phyloP scores from a whole-genome alignment of 805 yeast species.

The Candida tibetensis region DNA sequence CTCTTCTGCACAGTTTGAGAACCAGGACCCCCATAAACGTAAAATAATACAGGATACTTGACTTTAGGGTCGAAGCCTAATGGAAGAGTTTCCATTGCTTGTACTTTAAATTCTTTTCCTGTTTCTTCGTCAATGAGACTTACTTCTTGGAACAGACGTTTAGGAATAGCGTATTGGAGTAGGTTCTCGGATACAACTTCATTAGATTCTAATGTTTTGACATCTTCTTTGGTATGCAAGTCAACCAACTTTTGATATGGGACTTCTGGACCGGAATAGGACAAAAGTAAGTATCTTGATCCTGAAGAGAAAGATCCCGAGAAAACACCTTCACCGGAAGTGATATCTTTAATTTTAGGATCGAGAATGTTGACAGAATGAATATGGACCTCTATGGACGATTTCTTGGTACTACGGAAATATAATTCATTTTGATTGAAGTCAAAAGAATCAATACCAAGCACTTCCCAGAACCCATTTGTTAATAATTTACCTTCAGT shows the following conservation, averaged over 20 bases:
- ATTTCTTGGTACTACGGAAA: slow-evolving; percentile 70
- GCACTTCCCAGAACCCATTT: slow-evolving; percentile 87
- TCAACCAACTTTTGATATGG: slow-evolving; percentile 75
- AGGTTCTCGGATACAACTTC: slow-evolving; percentile 38
- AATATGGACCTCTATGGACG: slow-evolving; percentile 81
- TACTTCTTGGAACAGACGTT: slow-evolving; percentile 49
- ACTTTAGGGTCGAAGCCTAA: slow-evolving; percentile 57
- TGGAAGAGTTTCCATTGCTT: slow-evolving; percentile 77
- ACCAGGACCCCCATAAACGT: slow-evolving; percentile 94
- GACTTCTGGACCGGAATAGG: slow-evolving; percentile 74
- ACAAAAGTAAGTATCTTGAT: slow-evolving; percentile 63
- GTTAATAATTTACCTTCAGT: slow-evolving; percentile 49
- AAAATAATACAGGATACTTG: slow-evolving; percentile 84
- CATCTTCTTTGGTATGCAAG: slow-evolving; percentile 21
- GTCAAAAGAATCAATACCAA: slow-evolving; percentile 58
- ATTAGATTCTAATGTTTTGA: slow-evolving; percentile 49
- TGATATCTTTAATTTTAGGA: slow-evolving; percentile 46
- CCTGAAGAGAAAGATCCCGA: slow-evolving; percentile 77
- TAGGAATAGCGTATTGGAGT: slow-evolving; percentile 54
- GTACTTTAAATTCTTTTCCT: slow-evolving; percentile 47
- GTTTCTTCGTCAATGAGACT: slow-evolving; percentile 48
- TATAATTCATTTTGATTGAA: slow-evolving; percentile 45
- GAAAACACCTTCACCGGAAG: slow-evolving; percentile 59
- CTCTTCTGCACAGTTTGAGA: slow-evolving; percentile 74
- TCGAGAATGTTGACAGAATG: slow-evolving; percentile 60